Percentiles rank a stretch among this genome's conserved stretches.
phyloP scores from a whole-genome alignment of 208 protist species.

The Wallacemonas sp. region DNA sequence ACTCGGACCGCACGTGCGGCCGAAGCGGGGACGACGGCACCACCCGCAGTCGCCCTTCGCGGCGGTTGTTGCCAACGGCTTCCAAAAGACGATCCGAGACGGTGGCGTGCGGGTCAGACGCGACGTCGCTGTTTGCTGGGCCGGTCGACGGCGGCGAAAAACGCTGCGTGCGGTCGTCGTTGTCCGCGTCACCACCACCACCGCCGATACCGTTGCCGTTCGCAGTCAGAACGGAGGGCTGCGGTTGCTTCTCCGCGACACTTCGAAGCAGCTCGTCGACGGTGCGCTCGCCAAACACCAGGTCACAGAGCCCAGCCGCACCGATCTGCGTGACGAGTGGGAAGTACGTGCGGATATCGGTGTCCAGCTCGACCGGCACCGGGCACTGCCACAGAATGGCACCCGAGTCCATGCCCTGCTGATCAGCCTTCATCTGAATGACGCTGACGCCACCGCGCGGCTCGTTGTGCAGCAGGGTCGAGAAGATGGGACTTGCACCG shows the following conservation, averaged over 20 bases:
- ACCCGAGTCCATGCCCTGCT: slow-evolving; percentile 74
- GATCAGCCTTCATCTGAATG: slow-evolving; percentile 55
- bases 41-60: not conserved
- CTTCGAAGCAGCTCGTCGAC: slow-evolving; percentile 13
- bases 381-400: slow-evolving; percentile 77
- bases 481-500: slow-evolving; percentile 89
- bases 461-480: slow-evolving; percentile 78
- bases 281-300: slow-evolving; percentile 62
- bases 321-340: slow-evolving; percentile 72
- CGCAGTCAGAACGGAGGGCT: too few relatives aligned
- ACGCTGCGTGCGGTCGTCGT: not conserved
- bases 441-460: slow-evolving; percentile 69
- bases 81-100: slow-evolving; percentile 5
- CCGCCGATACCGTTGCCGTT: too few relatives aligned
- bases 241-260: slow-evolving; percentile 15
- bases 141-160: not conserved
- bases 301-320: slow-evolving; percentile 67
- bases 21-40: slow-evolving; percentile 4
- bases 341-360: slow-evolving; percentile 84
- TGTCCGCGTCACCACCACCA: not conserved
- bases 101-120: too few relatives aligned
- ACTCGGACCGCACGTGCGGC: slow-evolving; percentile 2
- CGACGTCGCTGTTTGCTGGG: too few relatives aligned
- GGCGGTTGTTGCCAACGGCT: slow-evolving; percentile 5
- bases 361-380: slow-evolving; percentile 62